Evolutionary conservation across 1,139 yeast species (phyloP).

Genomic region (Scheffersomyces parashehatae): DNA sequence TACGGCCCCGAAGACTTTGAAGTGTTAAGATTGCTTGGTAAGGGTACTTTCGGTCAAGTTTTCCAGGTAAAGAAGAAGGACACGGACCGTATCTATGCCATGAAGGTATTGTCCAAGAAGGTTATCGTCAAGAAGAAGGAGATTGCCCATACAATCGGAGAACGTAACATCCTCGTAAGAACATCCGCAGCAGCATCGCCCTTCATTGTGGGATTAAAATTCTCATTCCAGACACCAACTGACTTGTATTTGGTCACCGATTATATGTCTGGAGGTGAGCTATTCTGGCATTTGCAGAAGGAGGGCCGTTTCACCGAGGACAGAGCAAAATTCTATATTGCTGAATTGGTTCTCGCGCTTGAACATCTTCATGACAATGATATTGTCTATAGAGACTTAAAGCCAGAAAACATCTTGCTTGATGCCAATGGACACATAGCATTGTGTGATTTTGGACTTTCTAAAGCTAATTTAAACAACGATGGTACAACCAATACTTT

Average conservation of each 20-base stretch:
- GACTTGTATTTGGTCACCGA: constrained; percentile 93
- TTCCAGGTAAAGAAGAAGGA: constrained; percentile 92
- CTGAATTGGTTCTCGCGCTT: constrained; percentile 87
- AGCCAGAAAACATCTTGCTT: constrained; percentile 88
- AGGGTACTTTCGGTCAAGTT: constrained; percentile 97
- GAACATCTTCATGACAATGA: constrained; percentile 93
- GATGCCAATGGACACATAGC: constrained; percentile 98
- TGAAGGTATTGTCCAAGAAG: constrained; percentile 93
- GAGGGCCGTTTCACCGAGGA: constrained; percentile 93
- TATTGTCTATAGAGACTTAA: constrained; percentile 90
- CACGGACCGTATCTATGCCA: constrained; percentile 88
- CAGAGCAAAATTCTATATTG: constrained; percentile 93
- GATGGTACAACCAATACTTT: constrained; percentile 95
- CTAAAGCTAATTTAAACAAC: constrained; percentile 84
- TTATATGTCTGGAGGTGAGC: constrained; percentile 97
- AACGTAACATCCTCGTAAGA: constrained; percentile 87
- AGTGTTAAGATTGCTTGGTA: constrained; percentile 83
- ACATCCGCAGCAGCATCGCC: constrained; percentile 80
- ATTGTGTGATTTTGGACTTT: constrained; percentile 92
- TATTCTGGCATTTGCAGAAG: constrained; percentile 95
- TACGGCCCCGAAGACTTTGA: constrained; percentile 95
- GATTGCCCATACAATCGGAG: constrained; percentile 97
- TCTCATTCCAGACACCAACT: constrained; percentile 91
- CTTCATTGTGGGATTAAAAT: constrained; percentile 91
- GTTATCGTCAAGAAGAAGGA: constrained; percentile 96